Evolutionary conservation across 768 basidiomycete species (phyloP).

Genomic region (Pisolithus marmoratus): DNA sequence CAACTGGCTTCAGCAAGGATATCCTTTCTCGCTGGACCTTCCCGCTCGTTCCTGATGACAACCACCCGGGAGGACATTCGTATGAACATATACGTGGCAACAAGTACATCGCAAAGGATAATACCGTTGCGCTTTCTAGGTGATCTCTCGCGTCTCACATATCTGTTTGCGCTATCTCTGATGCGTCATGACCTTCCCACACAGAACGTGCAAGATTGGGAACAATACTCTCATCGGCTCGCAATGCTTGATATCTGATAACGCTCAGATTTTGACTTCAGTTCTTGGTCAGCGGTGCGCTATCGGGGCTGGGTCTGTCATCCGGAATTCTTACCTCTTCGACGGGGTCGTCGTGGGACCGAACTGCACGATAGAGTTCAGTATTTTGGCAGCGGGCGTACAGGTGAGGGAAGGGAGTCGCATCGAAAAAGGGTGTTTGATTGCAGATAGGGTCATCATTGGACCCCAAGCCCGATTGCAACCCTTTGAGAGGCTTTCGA

Average conservation of each 20-base stretch:
- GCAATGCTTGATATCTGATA: conserved; percentile 58
- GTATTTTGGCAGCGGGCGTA: conserved; percentile 80
- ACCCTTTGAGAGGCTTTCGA: conserved; percentile 73
- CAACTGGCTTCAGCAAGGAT: conserved; percentile 60
- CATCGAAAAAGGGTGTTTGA: conserved; percentile 71
- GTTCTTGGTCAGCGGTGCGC: conserved; percentile 73
- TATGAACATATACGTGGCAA: conserved; percentile 89
- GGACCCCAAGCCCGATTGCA: conserved; percentile 65
- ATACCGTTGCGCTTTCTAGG: conserved; percentile 80
- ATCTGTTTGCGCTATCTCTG: neutral
- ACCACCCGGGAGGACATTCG: conserved; percentile 72
- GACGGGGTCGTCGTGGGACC: conserved; percentile 70
- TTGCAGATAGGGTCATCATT: conserved; percentile 76
- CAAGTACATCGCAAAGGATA: conserved; percentile 79
- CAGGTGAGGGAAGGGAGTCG: conserved; percentile 58
- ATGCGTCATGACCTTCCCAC: neutral
- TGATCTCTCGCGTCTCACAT: conserved; percentile 27
- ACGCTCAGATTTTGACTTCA: conserved; percentile 61
- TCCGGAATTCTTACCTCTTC: conserved; percentile 79
- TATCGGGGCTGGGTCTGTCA: conserved; percentile 64
- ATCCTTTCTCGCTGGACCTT: conserved; percentile 93
- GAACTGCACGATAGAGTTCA: conserved; percentile 64
- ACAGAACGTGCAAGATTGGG: conserved; percentile 76
- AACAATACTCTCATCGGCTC: conserved; percentile 85
- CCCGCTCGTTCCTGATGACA: conserved; percentile 92